A percentile compares a stretch with the other conserved stretches of the same genome.
Conservation (phyloP, 768 basidiomycete genomes). For the Xerocomellus intermedius region DNA sequence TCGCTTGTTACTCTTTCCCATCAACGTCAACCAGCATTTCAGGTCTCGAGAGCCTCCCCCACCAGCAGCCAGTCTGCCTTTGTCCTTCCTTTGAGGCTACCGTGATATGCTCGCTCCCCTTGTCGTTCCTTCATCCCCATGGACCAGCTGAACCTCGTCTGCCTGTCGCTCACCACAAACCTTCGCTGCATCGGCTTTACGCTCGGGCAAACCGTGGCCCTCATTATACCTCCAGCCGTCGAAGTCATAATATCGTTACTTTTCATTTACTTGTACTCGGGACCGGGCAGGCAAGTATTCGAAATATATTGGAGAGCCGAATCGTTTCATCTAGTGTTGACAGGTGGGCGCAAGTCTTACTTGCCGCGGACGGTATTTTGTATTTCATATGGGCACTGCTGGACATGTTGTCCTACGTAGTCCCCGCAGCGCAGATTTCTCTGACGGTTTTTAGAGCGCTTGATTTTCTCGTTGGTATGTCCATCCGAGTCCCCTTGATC, state of each 20-base stretch:
- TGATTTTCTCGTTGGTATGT: conserved; percentile 63
- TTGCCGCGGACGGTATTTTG: conserved; percentile 60
- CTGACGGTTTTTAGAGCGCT: conserved; percentile 48
- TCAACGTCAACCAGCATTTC: conserved; percentile 18
- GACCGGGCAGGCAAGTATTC: conserved; percentile 46
- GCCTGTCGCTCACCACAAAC: conserved; percentile 67
- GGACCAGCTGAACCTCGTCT: conserved; percentile 51
- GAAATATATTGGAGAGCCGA: background rate
- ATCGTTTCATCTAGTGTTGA: conserved; percentile 2
- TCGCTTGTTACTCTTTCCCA: conserved; percentile 24
- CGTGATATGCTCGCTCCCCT: conserved; percentile 37
- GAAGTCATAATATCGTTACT: conserved; percentile 60
- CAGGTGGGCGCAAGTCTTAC: conserved; percentile 53
- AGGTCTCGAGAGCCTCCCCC: conserved; percentile 9
- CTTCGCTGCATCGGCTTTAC: conserved; percentile 66
- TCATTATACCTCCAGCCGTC: conserved; percentile 62
- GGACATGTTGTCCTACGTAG: conserved; percentile 57
- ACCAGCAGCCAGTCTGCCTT: conserved; percentile 48
- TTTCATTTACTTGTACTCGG: conserved; percentile 49
- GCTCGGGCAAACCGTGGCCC: conserved; percentile 41
- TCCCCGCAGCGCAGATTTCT: conserved; percentile 50
- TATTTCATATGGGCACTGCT: conserved; percentile 59
- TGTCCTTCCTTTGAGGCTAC: conserved; percentile 25
- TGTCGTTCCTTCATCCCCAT: conserved; percentile 13
- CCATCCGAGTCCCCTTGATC: background rate